These are phyloP conservation scores for Verticillium tricorpus DNA, from an alignment of 2,329 filamentous ascomycete genomes.

Conservation along the genomic window DNA sequence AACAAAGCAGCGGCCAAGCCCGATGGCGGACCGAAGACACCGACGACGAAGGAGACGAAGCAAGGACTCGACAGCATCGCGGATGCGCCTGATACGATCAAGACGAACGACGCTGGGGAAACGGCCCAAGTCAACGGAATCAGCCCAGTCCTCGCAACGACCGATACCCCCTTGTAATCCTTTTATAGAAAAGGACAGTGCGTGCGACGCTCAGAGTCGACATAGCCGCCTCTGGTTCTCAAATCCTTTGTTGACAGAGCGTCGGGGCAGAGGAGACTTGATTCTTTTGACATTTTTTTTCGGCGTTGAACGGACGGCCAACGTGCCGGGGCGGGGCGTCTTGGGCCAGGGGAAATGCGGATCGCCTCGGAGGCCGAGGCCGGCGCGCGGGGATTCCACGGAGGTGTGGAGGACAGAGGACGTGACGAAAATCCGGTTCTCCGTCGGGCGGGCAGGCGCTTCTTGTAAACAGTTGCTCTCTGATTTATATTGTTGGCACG, in stretches of 20 bases:
- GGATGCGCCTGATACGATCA: constrained; percentile 28
- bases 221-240: not conserved
- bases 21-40: constrained; percentile 6
- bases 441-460: not conserved
- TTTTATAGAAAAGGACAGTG: constrained; percentile 14
- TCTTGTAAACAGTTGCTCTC: not conserved
- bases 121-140: constrained; percentile 3
- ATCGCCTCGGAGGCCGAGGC: not conserved
- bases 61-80: constrained; percentile 26
- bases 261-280: not conserved
- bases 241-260: not conserved
- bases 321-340: not conserved
- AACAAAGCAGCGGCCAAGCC: constrained; percentile 44
- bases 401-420: not conserved
- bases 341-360: constrained; percentile 2
- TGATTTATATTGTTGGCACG: not conserved
- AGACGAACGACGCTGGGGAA: constrained; percentile 16
- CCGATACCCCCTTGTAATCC: constrained; percentile 23
- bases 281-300: constrained; percentile 1
- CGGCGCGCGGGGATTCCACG: not conserved
- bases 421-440: not conserved
- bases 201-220: not conserved
- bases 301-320: not conserved
- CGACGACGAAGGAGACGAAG: constrained; percentile 33
- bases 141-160: constrained; percentile 5